Base-by-base conservation (phyloP, 805 yeast genomes). In the Dipodascus albidus region DNA sequence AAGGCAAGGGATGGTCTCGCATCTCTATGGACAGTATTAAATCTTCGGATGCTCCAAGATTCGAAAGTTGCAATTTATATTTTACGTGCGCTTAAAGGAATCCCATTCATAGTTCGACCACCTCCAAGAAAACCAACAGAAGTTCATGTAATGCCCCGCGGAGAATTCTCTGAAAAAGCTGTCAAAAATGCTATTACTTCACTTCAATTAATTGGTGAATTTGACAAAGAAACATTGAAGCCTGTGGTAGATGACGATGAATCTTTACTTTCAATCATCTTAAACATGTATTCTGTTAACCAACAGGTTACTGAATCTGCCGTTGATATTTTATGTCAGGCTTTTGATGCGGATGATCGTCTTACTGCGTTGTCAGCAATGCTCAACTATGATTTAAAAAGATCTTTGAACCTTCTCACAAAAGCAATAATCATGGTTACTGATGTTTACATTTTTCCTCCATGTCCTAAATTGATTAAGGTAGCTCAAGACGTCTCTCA, bases 281-380 rank as follows among this genome's bases (percentile, higher is more conserved):
- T 88, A 0, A 81, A 87, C 62, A 69, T 87, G 1, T 79, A 87
- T 53, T 80, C 90, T 0, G 80, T 89, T 0, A 72, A 77, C 50
- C 71, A 71, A 21, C 69, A 68, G 17, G 67, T 83, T 2, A 83
- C 82, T 55, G 88, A 87, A 62, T 75, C 83, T 1, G 84, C 90
- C 0, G 75, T 85, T 3, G 83, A 83, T 57, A 73, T 87, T 20
- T 64, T 89, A 2, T 83, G 85, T 60, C 91, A 86, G 58, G 79
- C 86, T 0, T 85, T 79, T 65, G 95, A 88, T 64, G 86, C 82
- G 14, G 82, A 80, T 53, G 96, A 90, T 17, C 76, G 96, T 61
- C 68, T 79, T 35, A 95, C 86, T 65, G 87, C 89, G 35, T 73
- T 87, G n/a, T 78, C 74, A 49, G 75, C 74, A 2, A 63, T 82